These are phyloP conservation scores for Malus hybrid DNA, from an alignment of 331 rosid species.

Conservation along the genomic window DNA sequence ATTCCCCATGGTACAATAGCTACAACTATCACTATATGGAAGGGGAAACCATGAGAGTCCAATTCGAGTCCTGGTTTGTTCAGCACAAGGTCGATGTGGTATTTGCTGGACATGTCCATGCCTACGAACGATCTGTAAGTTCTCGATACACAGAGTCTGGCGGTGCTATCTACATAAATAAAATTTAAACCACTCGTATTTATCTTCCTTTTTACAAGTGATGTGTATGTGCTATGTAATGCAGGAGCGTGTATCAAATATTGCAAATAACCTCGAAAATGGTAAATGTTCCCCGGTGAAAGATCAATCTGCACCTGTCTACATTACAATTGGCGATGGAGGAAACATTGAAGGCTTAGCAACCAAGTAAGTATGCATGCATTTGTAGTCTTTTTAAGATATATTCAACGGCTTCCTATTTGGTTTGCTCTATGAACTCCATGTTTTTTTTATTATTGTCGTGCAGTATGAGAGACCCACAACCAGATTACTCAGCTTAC, in stretches of 20 bases:
- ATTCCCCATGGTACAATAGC: slow-evolving; percentile 52
- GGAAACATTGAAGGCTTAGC: slow-evolving; percentile 91
- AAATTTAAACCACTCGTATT: neutral
- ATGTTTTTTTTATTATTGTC: neutral
- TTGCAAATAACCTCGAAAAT: slow-evolving; percentile 61
- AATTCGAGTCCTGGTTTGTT: slow-evolving; percentile 42
- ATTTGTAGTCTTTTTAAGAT: neutral
- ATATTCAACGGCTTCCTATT: neutral
- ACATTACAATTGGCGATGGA: slow-evolving; percentile 90
- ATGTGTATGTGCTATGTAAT: too few relatives aligned
- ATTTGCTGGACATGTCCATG: slow-evolving; percentile 56
- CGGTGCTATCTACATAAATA: neutral
- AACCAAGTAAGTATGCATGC: slow-evolving; percentile 45
- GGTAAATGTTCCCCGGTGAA: slow-evolving; percentile 62
- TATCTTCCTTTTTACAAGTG: neutral
- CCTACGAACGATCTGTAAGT: slow-evolving; percentile 50
- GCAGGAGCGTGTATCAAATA: slow-evolving; percentile 84
- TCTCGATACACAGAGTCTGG: neutral
- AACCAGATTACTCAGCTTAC: slow-evolving; percentile 74
- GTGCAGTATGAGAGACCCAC: slow-evolving; percentile 83
- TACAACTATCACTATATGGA: slow-evolving; percentile 47
- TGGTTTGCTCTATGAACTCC: neutral
- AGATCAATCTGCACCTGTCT: slow-evolving; percentile 84
- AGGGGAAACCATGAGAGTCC: slow-evolving; percentile 56
- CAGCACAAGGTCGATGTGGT: slow-evolving; percentile 41